Evolutionary conservation across 139 green algal genomes (phyloP).

Genomic region (Astrephomene gubernaculifera): DNA sequence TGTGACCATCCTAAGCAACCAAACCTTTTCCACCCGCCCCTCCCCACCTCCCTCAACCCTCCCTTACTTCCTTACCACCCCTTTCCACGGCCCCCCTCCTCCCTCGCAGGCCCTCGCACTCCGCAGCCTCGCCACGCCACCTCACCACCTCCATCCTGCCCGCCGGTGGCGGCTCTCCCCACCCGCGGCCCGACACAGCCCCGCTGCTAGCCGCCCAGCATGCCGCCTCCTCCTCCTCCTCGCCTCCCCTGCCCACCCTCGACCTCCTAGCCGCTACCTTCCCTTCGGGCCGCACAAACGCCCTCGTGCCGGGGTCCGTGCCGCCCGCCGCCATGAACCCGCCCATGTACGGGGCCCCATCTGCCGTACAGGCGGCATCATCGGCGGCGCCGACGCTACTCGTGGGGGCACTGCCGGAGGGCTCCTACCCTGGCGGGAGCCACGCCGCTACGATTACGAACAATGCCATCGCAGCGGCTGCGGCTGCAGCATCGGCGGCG

Average conservation of each 20-base stretch:
- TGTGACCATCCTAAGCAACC: too few species aligned
- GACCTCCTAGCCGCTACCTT: background rate
- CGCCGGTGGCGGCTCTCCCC: background rate
- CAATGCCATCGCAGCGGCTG: background rate
- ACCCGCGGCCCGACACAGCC: conserved; percentile 3
- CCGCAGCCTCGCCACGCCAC: background rate
- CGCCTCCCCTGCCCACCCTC: background rate
- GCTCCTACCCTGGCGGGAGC: too few species aligned
- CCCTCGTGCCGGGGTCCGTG: background rate
- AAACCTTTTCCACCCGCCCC: too few species aligned
- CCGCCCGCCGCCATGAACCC: conserved; percentile 17
- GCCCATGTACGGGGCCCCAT: background rate
- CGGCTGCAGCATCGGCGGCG: too few species aligned
- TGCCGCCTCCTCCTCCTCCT: background rate
- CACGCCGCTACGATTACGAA: background rate
- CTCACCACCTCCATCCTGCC: background rate
- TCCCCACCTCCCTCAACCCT: background rate
- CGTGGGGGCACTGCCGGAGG: too few species aligned
- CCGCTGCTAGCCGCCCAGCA: too few species aligned
- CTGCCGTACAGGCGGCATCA: too few species aligned
- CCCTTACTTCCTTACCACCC: background rate
- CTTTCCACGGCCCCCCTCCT: background rate
- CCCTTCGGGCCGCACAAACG: background rate
- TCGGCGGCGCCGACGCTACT: too few species aligned
- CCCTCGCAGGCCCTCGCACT: background rate